phyloP scores from a whole-genome alignment of 176 grass and related monocot genomes.

The Lolium multiflorum region DNA sequence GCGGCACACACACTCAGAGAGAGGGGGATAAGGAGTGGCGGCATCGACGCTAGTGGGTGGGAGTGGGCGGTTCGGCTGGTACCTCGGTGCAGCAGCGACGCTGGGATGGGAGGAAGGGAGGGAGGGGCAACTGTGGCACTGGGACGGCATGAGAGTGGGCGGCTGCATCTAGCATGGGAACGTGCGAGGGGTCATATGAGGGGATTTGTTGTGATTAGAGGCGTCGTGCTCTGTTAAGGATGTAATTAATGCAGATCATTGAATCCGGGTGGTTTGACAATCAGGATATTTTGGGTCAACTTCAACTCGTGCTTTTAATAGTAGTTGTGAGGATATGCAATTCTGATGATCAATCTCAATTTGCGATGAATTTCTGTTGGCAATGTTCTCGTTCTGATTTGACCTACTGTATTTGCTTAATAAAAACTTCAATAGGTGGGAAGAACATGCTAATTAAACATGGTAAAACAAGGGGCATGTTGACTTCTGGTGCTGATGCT shows the following conservation, averaged over 20 bases:
- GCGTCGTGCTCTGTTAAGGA: neutral
- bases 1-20: too few species aligned
- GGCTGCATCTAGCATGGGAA: too few species aligned
- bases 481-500: constrained; percentile 37
- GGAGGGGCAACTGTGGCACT: too few species aligned
- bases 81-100: too few species aligned
- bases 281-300: neutral
- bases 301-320: neutral
- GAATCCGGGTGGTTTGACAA: neutral
- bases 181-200: too few species aligned
- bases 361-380: neutral
- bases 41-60: too few species aligned
- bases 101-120: too few species aligned
- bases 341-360: constrained; percentile 7
- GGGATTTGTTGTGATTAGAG: too few species aligned
- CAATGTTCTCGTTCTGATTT: constrained; percentile 25
- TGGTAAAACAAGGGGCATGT: constrained; percentile 21
- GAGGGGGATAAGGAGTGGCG: too few species aligned
- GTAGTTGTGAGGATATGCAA: neutral
- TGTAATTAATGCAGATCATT: neutral
- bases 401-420: neutral
- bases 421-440: constrained; percentile 29
- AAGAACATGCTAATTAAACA: constrained; percentile 29
- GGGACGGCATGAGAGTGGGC: too few species aligned
- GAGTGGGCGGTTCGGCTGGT: too few species aligned